A percentile compares a stretch with the other conserved stretches of the same genome.
phyloP scores from a whole-genome alignment of 2,329 filamentous ascomycete species.

The Nothophoma quercina region DNA sequence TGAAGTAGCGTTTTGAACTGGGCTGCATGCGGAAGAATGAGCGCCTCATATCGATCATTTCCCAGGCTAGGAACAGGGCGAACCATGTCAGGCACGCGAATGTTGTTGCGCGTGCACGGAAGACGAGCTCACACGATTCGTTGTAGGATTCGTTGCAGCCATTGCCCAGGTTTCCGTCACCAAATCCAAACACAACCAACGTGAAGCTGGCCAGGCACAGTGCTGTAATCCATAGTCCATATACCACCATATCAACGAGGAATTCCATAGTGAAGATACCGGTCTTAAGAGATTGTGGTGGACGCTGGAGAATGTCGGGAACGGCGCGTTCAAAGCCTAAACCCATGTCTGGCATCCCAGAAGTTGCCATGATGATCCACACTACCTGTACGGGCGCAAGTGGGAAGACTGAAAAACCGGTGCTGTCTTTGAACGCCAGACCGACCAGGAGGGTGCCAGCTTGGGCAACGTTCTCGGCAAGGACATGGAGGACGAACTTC shows the following conservation, averaged over 20 bases:
- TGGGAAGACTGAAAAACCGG: constrained; percentile 80
- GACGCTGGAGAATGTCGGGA: constrained; percentile 78
- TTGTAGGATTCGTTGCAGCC: constrained; percentile 48
- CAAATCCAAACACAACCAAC: constrained; percentile 46
- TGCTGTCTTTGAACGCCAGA: constrained; percentile 77
- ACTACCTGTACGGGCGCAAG: constrained; percentile 86
- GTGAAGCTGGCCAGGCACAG: constrained; percentile 44
- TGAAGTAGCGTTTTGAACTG: constrained; percentile 60
- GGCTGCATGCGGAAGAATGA: constrained; percentile 80
- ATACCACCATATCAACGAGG: constrained; percentile 49
- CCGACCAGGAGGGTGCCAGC: constrained; percentile 83
- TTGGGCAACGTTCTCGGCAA: constrained; percentile 84
- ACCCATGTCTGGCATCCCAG: constrained; percentile 80
- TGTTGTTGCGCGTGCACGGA: constrained; percentile 70
- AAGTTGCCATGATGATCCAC: constrained; percentile 95
- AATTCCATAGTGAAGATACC: constrained; percentile 51
- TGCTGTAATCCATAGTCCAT: constrained; percentile 47
- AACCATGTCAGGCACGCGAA: constrained; percentile 81
- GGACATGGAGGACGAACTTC: constrained; percentile 79
- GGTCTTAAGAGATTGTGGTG: constrained; percentile 66
- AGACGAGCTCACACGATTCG: constrained; percentile 44
- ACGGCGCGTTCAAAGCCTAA: constrained; percentile 80
- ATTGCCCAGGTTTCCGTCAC: constrained; percentile 42
- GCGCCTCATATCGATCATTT: constrained; percentile 75
- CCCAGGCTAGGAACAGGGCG: constrained; percentile 79